Percentiles rank a stretch among this genome's conserved stretches.
phyloP scores from a whole-genome alignment of 2,329 filamentous ascomycete species.

The Phyllosticta citrichinensis region DNA sequence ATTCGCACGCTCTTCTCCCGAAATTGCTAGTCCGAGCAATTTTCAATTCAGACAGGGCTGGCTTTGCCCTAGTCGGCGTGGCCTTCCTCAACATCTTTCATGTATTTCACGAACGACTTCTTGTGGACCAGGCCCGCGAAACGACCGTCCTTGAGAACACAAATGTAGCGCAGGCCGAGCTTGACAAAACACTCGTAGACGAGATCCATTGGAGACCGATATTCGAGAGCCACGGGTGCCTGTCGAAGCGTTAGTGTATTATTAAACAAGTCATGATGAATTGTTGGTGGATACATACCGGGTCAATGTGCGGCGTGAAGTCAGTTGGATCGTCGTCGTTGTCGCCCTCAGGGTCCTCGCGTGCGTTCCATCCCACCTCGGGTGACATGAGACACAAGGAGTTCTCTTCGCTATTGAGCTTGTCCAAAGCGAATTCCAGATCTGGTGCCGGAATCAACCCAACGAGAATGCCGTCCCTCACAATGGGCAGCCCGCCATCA shows the following conservation, averaged over 20 bases:
- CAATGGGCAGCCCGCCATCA: constrained; percentile 81
- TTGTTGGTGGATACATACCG: constrained; percentile 40
- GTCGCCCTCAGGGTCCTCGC: constrained; percentile 39
- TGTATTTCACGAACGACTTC: constrained; percentile 92
- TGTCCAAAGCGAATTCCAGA: constrained; percentile 84
- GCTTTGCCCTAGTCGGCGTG: neutral
- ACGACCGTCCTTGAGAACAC: constrained; percentile 71
- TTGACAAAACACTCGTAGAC: constrained; percentile 97
- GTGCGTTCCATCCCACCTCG: constrained; percentile 38
- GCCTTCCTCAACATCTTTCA: constrained; percentile 66
- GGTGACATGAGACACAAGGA: constrained; percentile 74
- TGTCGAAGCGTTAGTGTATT: constrained; percentile 20
- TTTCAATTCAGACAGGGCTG: too few species aligned
- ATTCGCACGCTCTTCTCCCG: too few species aligned
- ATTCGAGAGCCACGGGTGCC: constrained; percentile 80
- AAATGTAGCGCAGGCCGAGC: constrained; percentile 83
- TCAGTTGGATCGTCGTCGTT: constrained; percentile 57
- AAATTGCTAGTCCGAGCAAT: too few species aligned
- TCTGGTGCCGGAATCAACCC: constrained; percentile 91
- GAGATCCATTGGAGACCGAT: constrained; percentile 82
- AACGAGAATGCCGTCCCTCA: constrained; percentile 69
- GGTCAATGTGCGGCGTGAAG: constrained; percentile 86
- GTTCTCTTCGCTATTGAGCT: constrained; percentile 62
- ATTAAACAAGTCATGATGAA: neutral
- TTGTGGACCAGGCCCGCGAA: constrained; percentile 92